Evolutionary conservation across 441 rosid genomes (phyloP).

Genomic region (Mallotus repandus): DNA sequence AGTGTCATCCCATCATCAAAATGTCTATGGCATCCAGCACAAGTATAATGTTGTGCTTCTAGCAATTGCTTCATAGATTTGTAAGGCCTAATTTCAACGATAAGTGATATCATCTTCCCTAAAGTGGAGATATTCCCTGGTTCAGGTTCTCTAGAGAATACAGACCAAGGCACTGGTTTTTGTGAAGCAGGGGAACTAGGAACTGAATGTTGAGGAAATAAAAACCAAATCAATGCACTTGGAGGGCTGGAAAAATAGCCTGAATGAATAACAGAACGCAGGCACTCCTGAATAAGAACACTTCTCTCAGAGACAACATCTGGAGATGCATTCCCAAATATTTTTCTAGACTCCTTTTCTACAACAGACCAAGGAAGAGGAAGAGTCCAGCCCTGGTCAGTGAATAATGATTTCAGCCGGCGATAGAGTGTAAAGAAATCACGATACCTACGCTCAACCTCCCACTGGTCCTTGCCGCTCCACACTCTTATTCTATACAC

Average conservation of each 20-base stretch:
- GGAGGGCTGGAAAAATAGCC: conserved; percentile 56
- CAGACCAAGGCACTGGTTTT: conserved; percentile 35
- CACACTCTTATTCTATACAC: conserved; percentile 76
- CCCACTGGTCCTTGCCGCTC: conserved; percentile 85
- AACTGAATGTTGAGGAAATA: conserved; percentile 65
- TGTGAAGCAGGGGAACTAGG: conserved; percentile 47
- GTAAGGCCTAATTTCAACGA: conserved; percentile 66
- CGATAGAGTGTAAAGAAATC: conserved; percentile 84
- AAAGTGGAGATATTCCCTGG: conserved; percentile 46
- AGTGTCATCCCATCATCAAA: conserved; percentile 81
- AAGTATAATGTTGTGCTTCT: conserved; percentile 82
- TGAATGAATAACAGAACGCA: conserved; percentile 66
- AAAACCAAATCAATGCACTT: conserved; percentile 66
- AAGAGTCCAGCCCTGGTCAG: conserved; percentile 80
- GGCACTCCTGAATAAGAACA: conserved; percentile 78
- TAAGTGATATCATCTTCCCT: conserved; percentile 87
- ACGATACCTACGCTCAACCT: conserved; percentile 91
- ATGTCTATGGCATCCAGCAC: conserved; percentile 89
- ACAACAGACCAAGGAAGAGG: conserved; percentile 86
- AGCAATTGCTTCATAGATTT: conserved; percentile 73
- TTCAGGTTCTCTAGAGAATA: conserved; percentile 34
- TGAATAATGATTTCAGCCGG: conserved; percentile 66
- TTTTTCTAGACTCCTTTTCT: conserved; percentile 77
- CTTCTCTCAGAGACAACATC: conserved; percentile 86
- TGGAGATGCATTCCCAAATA: conserved; percentile 86